These are phyloP conservation scores for Suhomyces anneliseae DNA, from an alignment of 1,139 yeast species.

Conservation along the genomic window DNA sequence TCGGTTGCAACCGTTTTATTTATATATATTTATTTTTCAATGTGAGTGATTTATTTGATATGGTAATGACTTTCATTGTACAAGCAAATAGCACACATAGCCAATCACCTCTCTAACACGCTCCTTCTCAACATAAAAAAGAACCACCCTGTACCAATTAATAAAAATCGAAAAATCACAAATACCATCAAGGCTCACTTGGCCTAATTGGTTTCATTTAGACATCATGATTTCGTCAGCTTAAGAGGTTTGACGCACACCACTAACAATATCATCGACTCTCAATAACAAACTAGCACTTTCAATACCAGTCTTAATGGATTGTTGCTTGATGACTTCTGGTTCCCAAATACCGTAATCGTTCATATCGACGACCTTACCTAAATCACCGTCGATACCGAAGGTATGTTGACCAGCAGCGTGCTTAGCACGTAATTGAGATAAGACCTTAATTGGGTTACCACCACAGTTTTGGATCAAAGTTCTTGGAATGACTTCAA, in stretches of 20 bases:
- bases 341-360: conserved; percentile 99
- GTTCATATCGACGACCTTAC: conserved; percentile 93
- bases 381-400: conserved; percentile 95
- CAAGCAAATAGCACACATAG: no score
- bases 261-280: conserved; percentile 97
- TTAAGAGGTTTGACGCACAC: conserved; percentile 59
- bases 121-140: no score
- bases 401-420: conserved; percentile 82
- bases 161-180: no score
- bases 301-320: conserved; percentile 95
- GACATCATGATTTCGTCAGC: background rate
- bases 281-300: conserved; percentile 92
- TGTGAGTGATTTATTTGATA: no score
- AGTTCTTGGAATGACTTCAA: conserved; percentile 97
- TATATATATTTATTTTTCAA: no score
- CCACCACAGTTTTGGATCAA: conserved; percentile 97
- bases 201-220: no score
- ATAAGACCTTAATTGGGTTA: conserved; percentile 83
- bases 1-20: no score
- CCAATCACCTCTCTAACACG: no score
- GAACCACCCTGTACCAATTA: no score
- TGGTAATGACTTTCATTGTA: no score
- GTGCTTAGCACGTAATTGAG: conserved; percentile 94
- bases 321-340: conserved; percentile 94
- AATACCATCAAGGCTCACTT: no score